A percentile compares a stretch with the other conserved stretches of the same genome.
Evolutionary conservation across 1,284 basidiomycete species (phyloP).

Genomic region (Fomes fomentarius): DNA sequence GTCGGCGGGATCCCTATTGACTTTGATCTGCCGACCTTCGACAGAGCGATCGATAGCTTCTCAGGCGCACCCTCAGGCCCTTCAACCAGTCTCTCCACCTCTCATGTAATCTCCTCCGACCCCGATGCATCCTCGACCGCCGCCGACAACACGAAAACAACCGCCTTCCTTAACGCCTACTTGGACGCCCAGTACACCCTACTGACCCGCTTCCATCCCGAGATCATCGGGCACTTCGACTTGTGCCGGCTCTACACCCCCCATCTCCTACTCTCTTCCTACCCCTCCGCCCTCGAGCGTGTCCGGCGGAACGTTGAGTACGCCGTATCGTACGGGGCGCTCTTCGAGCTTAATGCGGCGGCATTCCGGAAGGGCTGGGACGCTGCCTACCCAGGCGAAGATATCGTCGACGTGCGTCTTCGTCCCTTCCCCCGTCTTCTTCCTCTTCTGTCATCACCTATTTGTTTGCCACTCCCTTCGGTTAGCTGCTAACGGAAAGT

Average conservation of each 20-base stretch:
- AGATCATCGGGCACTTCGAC: conserved; percentile 94
- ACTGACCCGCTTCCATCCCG: conserved; percentile 74
- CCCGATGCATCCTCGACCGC: too few species aligned
- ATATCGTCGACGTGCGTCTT: conserved; percentile 78
- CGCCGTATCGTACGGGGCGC: conserved; percentile 82
- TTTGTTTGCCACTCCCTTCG: too few species aligned
- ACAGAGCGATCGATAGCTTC: conserved; percentile 56
- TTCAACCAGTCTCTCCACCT: too few species aligned
- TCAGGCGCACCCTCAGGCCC: too few species aligned
- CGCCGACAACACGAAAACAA: conserved; percentile 30
- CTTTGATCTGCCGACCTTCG: conserved; percentile 80
- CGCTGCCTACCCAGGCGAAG: conserved; percentile 81
- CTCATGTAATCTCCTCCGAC: too few species aligned
- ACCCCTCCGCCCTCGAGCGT: conserved; percentile 64
- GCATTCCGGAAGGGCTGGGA: conserved; percentile 93
- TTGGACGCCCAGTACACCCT: conserved; percentile 84
- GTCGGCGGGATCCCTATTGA: conserved; percentile 90
- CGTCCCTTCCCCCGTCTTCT: too few species aligned
- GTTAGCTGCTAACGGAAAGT: too few species aligned
- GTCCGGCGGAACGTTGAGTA: conserved; percentile 78
- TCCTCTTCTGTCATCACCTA: too few species aligned
- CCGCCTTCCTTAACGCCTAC: conserved; percentile 68
- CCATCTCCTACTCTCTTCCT: conserved; percentile 51
- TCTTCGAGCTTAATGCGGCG: conserved; percentile 94
- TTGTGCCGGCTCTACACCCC: conserved; percentile 85